phyloP scores from a whole-genome alignment of 352 stramenopile genomes.

The Globisporangium acanthophoron region DNA sequence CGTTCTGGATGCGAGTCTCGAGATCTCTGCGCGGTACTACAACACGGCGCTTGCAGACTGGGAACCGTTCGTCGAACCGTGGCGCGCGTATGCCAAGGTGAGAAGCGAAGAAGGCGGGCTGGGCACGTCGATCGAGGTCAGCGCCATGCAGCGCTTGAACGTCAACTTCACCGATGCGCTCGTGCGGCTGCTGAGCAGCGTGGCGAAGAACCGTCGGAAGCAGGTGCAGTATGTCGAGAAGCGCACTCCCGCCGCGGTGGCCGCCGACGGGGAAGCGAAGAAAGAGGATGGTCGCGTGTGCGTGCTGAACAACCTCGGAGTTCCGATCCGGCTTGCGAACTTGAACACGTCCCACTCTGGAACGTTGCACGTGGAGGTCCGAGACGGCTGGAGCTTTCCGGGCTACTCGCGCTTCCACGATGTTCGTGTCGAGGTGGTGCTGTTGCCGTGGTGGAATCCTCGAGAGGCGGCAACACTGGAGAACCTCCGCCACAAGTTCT shows the following conservation, averaged over 20 bases:
- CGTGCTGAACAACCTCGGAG: slow-evolving; percentile 86
- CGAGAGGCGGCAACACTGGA: slow-evolving; percentile 65
- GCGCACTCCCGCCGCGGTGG: slow-evolving; percentile 65
- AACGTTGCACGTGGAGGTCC: slow-evolving; percentile 73
- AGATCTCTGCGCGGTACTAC: slow-evolving; percentile 84
- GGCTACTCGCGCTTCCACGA: slow-evolving; percentile 84
- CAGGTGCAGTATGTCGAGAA: slow-evolving; percentile 74
- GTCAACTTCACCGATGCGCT: slow-evolving; percentile 85
- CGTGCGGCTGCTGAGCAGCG: slow-evolving; percentile 71
- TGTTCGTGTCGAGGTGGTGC: slow-evolving; percentile 72
- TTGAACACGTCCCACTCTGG: slow-evolving; percentile 82
- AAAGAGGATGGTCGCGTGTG: slow-evolving; percentile 82
- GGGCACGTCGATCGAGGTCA: slow-evolving; percentile 72
- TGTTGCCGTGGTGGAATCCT: slow-evolving; percentile 85
- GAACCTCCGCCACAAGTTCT: slow-evolving; percentile 77
- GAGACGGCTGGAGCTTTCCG: slow-evolving; percentile 83
- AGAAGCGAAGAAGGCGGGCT: slow-evolving; percentile 42
- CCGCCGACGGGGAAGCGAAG: slow-evolving; percentile 73
- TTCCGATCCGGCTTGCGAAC: slow-evolving; percentile 84
- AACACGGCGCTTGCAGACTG: slow-evolving; percentile 85
- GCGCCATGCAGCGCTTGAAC: slow-evolving; percentile 79
- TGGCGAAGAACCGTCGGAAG: slow-evolving; percentile 68
- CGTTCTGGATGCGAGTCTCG: slow-evolving; percentile 63
- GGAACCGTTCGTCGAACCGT: slow-evolving; percentile 86
- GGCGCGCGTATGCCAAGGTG: slow-evolving; percentile 67